These are phyloP conservation scores for Hortiboletus campestris DNA, from an alignment of 768 basidiomycete genomes.

Conservation along the genomic window DNA sequence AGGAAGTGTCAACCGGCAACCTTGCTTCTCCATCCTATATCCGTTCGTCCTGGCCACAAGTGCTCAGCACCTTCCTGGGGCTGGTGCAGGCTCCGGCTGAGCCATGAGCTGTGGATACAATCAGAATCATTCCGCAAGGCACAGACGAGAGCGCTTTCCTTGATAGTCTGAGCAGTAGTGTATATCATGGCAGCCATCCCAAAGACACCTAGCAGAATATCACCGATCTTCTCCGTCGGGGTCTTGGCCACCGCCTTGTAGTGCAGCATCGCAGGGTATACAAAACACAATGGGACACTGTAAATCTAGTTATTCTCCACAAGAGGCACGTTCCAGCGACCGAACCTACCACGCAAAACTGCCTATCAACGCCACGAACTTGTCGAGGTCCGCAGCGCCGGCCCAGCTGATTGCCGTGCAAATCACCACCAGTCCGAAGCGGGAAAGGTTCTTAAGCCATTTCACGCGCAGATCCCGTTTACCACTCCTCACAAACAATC, in stretches of 20 bases:
- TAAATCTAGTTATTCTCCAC: conserved; percentile 11
- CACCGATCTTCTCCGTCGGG: conserved; percentile 57
- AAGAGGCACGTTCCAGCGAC: not conserved
- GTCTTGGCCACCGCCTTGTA: conserved; percentile 83
- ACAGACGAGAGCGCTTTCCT: conserved; percentile 37
- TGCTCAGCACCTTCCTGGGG: conserved; percentile 34
- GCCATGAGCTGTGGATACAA: conserved; percentile 53
- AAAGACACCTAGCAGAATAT: conserved; percentile 74
- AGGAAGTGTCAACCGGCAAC: not conserved
- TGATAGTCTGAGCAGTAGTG: conserved; percentile 77
- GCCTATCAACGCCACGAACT: conserved; percentile 92
- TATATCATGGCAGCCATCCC: conserved; percentile 71
- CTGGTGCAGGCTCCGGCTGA: conserved; percentile 40
- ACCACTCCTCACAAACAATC: conserved; percentile 83
- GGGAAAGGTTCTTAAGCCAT: conserved; percentile 94
- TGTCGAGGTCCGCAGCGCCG: conserved; percentile 89
- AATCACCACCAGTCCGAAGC: conserved; percentile 69
- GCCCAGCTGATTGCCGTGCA: conserved; percentile 81
- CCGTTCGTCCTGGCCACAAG: conserved; percentile 1
- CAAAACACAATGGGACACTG: conserved; percentile 90
- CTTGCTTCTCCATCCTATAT: conserved; percentile 1
- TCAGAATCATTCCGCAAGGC: conserved; percentile 10
- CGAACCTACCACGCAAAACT: conserved; percentile 84
- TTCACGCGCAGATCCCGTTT: conserved; percentile 81
- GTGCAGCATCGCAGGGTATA: conserved; percentile 92